phyloP scores from a whole-genome alignment of 345 rosid genomes.

The Carallia brachiata region DNA sequence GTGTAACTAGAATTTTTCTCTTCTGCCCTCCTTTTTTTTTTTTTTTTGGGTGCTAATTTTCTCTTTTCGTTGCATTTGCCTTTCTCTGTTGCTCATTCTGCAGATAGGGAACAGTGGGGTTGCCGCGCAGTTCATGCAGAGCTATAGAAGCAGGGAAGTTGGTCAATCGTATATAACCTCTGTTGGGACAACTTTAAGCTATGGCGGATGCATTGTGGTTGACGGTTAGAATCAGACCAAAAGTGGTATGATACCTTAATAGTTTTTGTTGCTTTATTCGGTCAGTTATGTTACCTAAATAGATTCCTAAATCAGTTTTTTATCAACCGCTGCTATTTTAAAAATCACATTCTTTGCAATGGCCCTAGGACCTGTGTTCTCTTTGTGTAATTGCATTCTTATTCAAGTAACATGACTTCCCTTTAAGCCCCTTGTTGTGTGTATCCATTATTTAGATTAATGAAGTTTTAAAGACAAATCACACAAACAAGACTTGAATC shows the following conservation, averaged over 20 bases:
- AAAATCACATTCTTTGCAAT: conserved; percentile 73
- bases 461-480: too few species aligned
- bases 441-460: not conserved
- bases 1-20: too few species aligned
- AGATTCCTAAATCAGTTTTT: not conserved
- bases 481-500: too few species aligned
- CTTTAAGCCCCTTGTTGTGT: not conserved
- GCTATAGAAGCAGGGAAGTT: conserved; percentile 92
- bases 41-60: not conserved
- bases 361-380: conserved; percentile 96
- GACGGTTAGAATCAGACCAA: conserved; percentile 77
- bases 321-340: not conserved
- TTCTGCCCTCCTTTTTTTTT: not conserved
- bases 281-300: conserved; percentile 3
- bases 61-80: not conserved
- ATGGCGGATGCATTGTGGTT: conserved; percentile 61
- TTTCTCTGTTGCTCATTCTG: conserved; percentile 13
- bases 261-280: not conserved
- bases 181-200: conserved; percentile 76
- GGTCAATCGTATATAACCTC: conserved; percentile 92
- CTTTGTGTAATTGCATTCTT: conserved; percentile 68
- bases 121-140: conserved; percentile 58
- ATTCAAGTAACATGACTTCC: conserved; percentile 52
- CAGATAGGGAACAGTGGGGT: conserved; percentile 38
- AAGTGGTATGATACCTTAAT: conserved; percentile 56